These are phyloP conservation scores for Kwoniella pini DNA, from an alignment of 768 basidiomycete genomes.

Conservation along the genomic window DNA sequence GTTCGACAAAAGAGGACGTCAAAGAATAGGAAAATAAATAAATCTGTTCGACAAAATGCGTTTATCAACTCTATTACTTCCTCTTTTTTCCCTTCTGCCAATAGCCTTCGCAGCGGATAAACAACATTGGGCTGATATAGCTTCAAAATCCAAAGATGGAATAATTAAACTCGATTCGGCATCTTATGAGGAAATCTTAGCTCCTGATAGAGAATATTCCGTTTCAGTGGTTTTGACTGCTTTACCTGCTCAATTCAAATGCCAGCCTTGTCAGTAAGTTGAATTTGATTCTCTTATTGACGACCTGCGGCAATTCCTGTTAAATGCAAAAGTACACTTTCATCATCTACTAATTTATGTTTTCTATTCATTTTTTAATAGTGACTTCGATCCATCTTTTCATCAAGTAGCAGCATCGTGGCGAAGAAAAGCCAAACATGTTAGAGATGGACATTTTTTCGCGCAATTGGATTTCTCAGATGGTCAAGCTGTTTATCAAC, in stretches of 20 bases:
- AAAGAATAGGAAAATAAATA: too few relatives aligned
- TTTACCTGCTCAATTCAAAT: slow-evolving; percentile 73
- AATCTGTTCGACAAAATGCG: slow-evolving; percentile 21
- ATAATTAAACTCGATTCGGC: slow-evolving; percentile 75
- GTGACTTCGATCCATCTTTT: slow-evolving; percentile 83
- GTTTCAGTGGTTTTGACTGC: slow-evolving; percentile 88
- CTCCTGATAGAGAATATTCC: slow-evolving; percentile 78
- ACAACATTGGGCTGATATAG: slow-evolving; percentile 68
- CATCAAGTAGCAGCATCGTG: slow-evolving; percentile 81
- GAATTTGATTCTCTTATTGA: too few relatives aligned
- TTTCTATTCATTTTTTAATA: too few relatives aligned
- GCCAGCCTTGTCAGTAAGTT: slow-evolving; percentile 89
- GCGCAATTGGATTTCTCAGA: slow-evolving; percentile 85
- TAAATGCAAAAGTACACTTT: too few relatives aligned
- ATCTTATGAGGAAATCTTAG: slow-evolving; percentile 72
- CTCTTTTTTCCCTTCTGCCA: slow-evolving; percentile 16
- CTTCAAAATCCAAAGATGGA: slow-evolving; percentile 68
- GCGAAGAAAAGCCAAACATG: slow-evolving; percentile 62
- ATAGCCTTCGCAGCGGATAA: slow-evolving; percentile 34
- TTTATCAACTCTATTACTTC: slow-evolving; percentile 4
- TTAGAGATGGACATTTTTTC: slow-evolving; percentile 87
- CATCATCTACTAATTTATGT: too few relatives aligned
- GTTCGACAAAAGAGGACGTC: too few relatives aligned
- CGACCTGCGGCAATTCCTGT: too few relatives aligned
- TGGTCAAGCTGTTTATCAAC: slow-evolving; percentile 73